Conservation (phyloP, 371 early-diverging fungal species). For the Lichtheimia corymbifera region DNA sequence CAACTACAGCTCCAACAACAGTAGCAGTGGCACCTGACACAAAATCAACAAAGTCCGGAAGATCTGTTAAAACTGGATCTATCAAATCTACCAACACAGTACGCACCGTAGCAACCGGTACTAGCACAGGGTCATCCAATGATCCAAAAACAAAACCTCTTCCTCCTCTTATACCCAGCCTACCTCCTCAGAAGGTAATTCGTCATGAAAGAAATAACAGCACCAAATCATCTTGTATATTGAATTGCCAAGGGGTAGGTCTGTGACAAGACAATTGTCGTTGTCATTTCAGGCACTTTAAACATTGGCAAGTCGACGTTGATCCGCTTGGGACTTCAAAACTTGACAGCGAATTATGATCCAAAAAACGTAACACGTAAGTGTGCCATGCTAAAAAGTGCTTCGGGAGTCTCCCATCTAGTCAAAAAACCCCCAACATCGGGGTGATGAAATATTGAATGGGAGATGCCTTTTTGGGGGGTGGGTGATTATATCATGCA, state of each 20-base stretch:
- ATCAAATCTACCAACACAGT: background rate
- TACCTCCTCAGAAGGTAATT: too few relatives aligned
- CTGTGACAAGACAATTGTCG: conserved; percentile 19
- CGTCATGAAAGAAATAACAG: background rate
- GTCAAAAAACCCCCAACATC: too few relatives aligned
- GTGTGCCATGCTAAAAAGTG: background rate
- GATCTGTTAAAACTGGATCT: background rate
- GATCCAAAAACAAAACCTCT: conserved; percentile 16
- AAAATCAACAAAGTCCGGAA: conserved; percentile 8
- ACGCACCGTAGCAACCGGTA: background rate
- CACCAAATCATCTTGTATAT: conserved; percentile 1
- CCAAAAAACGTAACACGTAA: conserved; percentile 29
- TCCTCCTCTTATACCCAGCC: background rate
- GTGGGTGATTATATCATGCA: too few relatives aligned
- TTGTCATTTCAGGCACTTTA: conserved; percentile 33
- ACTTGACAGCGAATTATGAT: conserved; percentile 26
- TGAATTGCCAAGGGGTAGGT: background rate
- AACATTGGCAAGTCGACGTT: conserved; percentile 44
- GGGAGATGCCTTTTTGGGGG: too few relatives aligned
- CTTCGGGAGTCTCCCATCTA: too few relatives aligned
- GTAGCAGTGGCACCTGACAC: background rate
- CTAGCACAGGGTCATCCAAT: background rate
- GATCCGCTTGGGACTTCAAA: conserved; percentile 33
- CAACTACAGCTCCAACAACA: conserved; percentile 5
- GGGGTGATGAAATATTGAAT: too few relatives aligned